Percentiles rank a stretch among this genome's conserved stretches.
Conservation (phyloP, 306 rosid species). For the Begonia peltatifolia region DNA sequence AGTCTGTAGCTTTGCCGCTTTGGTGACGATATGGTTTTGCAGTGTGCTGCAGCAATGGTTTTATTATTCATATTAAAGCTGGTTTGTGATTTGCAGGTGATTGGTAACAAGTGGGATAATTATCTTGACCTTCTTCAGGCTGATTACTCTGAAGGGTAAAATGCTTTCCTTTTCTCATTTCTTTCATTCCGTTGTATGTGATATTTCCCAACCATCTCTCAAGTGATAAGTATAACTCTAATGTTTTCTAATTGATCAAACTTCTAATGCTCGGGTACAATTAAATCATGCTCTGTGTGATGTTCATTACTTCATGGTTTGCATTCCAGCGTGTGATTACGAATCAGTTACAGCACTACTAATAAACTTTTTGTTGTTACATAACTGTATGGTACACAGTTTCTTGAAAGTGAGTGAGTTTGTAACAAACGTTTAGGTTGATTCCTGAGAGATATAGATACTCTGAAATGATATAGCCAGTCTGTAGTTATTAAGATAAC, state of each 20-base stretch:
- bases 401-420: too few relatives aligned
- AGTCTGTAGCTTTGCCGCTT: neutral
- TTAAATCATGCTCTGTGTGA: too few relatives aligned
- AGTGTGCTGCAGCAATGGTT: neutral
- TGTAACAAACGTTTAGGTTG: too few relatives aligned
- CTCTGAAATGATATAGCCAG: too few relatives aligned
- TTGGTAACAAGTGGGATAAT: constrained; percentile 91
- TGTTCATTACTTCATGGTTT: too few relatives aligned
- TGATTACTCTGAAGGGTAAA: constrained; percentile 81
- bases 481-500: neutral
- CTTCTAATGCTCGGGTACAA: too few relatives aligned
- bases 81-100: constrained; percentile 34
- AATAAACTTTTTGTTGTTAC: neutral
- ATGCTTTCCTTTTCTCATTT: neutral
- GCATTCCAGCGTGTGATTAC: too few relatives aligned
- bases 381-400: too few relatives aligned
- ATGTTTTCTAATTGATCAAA: too few relatives aligned
- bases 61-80: neutral
- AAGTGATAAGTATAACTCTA: too few relatives aligned
- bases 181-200: neutral
- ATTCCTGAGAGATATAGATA: too few relatives aligned
- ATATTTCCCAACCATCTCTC: neutral
- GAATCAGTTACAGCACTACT: neutral
- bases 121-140: constrained; percentile 87
- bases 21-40: too few relatives aligned